A percentile compares a stretch with the other conserved stretches of the same genome.
Evolutionary conservation across 2,329 filamentous ascomycete genomes (phyloP).

Genomic region (Cladophialophora carrionii): DNA sequence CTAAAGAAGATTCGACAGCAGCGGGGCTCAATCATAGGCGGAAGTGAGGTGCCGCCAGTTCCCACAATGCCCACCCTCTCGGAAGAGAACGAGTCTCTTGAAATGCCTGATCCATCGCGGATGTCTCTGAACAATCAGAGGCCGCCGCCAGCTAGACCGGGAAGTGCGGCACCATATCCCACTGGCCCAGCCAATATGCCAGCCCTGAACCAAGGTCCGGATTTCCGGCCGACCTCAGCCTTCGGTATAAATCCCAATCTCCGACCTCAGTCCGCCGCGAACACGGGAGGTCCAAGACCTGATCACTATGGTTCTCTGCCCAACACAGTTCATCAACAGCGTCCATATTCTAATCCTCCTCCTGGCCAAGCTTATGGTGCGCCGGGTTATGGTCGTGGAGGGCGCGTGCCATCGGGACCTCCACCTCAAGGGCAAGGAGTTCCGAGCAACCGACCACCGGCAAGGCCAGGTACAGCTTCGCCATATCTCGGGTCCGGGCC

Average conservation of each 20-base stretch:
- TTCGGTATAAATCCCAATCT: conserved; percentile 56
- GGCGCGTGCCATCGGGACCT: conserved; percentile 28
- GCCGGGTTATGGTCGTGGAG: conserved; percentile 38
- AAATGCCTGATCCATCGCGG: conserved; percentile 55
- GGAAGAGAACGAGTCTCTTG: conserved; percentile 41
- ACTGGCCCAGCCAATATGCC: conserved; percentile 44
- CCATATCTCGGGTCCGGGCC: conserved; percentile 29
- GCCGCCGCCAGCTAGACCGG: conserved; percentile 32
- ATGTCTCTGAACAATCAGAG: conserved; percentile 45
- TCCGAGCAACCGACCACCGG: conserved; percentile 31
- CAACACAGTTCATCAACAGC: conserved; percentile 24
- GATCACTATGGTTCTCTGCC: conserved; percentile 31
- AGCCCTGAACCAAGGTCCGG: conserved; percentile 40
- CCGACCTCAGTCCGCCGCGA: conserved; percentile 45
- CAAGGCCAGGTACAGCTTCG: conserved; percentile 40
- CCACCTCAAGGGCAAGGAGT: conserved; percentile 14
- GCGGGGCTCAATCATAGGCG: conserved; percentile 61
- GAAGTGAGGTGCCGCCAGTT: conserved; percentile 37
- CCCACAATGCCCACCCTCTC: conserved; percentile 50
- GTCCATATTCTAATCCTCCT: conserved; percentile 32
- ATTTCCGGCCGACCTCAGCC: conserved; percentile 51
- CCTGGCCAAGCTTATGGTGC: conserved; percentile 37
- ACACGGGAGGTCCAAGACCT: conserved; percentile 30
- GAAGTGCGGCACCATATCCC: conserved; percentile 48
- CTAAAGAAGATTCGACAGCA: conserved; percentile 84